Base-by-base conservation (phyloP, 768 basidiomycete species). In the Termitomyces sp. region DNA sequence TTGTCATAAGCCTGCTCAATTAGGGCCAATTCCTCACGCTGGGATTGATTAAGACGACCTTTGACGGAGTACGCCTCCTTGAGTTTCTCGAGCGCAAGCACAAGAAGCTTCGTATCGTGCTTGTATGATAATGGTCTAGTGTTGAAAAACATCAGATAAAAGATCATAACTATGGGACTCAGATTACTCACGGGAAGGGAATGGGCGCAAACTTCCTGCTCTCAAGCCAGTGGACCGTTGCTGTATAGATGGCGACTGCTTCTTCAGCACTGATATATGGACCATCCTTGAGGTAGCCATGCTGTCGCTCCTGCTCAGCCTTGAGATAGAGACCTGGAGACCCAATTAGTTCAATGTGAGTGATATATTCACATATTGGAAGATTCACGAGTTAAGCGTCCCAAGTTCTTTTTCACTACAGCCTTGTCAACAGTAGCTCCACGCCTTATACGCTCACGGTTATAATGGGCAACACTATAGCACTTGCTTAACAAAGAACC, bases 1-100 rank as follows among this genome's bases (percentile, higher is more conserved):
- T 98, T 98, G 69, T 99, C 97, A 69, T 98, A 98, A 3, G 96
- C 96, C 72, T 99, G 97, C 67, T 99, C 97, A 57, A 99, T 97
- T 49, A 99, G 79, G 12, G 97, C 97, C 50, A 99, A 77, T 70
- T 99, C 97, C 68, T 99, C 97, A 65, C 97, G 86, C 70, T 99
- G 97, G 22, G 93, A 95, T 70, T 98, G 96, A 69, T 99, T 99
- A 45, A 99, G 77, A 60, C 97, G 93, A 33, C 89, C 96, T 72
- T 99, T 97, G 48, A 99, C 97, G 13, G 89, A 93, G 71, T 99
- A 99, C 5, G 97, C 97, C 73, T 98, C 97, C 75, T 99, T 99
- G 65, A 99, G 73, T 72, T 98, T 98, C 76, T 99, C 97, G 40
- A 99, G 81, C 0, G 97, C 97, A 32, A 99, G 78, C 7, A 99